phyloP scores from a whole-genome alignment of 768 basidiomycete species.

The Cytidiella melzeri region DNA sequence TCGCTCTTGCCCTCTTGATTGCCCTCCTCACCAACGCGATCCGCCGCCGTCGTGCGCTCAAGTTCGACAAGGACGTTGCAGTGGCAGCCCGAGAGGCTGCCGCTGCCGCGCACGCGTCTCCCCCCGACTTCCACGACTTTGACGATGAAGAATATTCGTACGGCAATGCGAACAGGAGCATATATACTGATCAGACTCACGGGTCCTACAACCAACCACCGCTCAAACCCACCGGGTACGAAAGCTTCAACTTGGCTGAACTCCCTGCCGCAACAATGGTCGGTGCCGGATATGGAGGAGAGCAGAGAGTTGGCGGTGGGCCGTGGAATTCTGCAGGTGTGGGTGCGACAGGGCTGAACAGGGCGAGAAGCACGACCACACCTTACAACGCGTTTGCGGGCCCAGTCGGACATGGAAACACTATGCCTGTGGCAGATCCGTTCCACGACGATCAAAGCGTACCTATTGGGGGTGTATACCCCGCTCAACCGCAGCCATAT shows the following conservation, averaged over 20 bases:
- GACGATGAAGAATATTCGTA: constrained; percentile 31
- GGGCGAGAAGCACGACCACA: constrained; percentile 25
- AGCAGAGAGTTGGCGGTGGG: constrained; percentile 9
- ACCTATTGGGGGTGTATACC: not conserved
- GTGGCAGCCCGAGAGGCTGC: constrained; percentile 64
- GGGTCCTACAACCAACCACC: constrained; percentile 47
- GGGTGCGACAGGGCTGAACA: constrained; percentile 27
- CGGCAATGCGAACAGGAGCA: constrained; percentile 22
- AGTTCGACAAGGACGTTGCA: constrained; percentile 69
- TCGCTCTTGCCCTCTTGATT: constrained; percentile 46
- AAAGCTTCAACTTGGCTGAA: constrained; percentile 49
- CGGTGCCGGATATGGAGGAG: not conserved
- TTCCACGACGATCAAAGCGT: constrained; percentile 3
- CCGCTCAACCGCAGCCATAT: constrained; percentile 11
- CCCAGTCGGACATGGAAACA: constrained; percentile 16
- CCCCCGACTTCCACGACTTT: constrained; percentile 50
- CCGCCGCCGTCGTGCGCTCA: constrained; percentile 56
- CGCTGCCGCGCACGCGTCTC: constrained; percentile 39
- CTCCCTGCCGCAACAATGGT: constrained; percentile 22
- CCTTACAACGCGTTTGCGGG: constrained; percentile 37
- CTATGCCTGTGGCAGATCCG: not conserved
- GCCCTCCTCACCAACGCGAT: constrained; percentile 45
- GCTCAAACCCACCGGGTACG: constrained; percentile 23
- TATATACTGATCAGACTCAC: constrained; percentile 41
- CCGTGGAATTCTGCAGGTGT: constrained; percentile 33